phyloP scores from a whole-genome alignment of 495 filamentous ascomycete species.

The Xylaria acuta region DNA sequence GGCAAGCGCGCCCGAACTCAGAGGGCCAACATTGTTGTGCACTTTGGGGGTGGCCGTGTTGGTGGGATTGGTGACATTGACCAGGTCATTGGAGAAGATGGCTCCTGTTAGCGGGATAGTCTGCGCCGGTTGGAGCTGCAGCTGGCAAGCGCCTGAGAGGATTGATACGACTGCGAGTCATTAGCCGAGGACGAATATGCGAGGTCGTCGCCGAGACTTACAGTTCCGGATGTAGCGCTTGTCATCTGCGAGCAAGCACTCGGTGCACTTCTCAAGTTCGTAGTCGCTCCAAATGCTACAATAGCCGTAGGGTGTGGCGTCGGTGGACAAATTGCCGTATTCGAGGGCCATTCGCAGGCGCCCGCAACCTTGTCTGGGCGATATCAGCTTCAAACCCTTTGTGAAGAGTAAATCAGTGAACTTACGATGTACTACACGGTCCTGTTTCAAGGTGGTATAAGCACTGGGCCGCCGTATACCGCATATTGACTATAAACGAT shows the following conservation, averaged over 20 bases:
- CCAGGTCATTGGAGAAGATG: constrained; percentile 53
- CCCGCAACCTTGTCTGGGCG: constrained; percentile 47
- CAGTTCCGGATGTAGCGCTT: constrained; percentile 50
- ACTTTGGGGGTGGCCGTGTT: constrained; percentile 35
- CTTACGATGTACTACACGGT: constrained; percentile 52
- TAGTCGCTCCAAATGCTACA: constrained; percentile 47
- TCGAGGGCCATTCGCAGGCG: constrained; percentile 44
- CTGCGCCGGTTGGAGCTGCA: constrained; percentile 45
- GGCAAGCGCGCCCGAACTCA: constrained; percentile 57
- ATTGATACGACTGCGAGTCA: constrained; percentile 45
- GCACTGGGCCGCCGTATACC: constrained; percentile 49
- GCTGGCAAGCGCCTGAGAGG: constrained; percentile 54
- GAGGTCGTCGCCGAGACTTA: constrained; percentile 23
- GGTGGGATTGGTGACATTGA: constrained; percentile 50
- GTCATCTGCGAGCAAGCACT: constrained; percentile 40
- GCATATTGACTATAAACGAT: constrained; percentile 51
- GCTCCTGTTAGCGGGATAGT: constrained; percentile 53
- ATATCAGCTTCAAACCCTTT: background rate
- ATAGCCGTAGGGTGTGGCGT: constrained; percentile 45
- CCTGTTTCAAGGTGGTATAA: constrained; percentile 41
- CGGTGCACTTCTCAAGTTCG: constrained; percentile 41
- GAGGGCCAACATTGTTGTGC: constrained; percentile 36
- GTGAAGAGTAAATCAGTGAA: background rate
- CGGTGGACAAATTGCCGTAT: constrained; percentile 45
- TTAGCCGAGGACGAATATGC: constrained; percentile 16